Percentiles rank a stretch among this genome's conserved stretches.
Evolutionary conservation across 2,329 filamentous ascomycete genomes (phyloP).

Genomic region (Emergomyces orientalis): DNA sequence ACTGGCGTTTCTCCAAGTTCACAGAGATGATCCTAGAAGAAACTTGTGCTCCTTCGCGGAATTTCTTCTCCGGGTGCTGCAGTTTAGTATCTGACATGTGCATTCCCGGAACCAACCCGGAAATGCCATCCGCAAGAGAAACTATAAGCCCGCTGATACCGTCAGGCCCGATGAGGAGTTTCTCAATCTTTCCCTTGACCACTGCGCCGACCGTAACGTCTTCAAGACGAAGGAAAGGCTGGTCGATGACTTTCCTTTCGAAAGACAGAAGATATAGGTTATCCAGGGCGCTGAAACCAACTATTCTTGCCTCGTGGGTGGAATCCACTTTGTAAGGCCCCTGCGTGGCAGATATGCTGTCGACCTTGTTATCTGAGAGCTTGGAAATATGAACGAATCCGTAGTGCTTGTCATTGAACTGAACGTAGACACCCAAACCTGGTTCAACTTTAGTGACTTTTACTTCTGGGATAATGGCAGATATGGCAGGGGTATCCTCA

Average conservation of each 20-base stretch:
- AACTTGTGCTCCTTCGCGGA: slow-evolving; percentile 73
- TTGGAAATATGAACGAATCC: slow-evolving; percentile 93
- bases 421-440: slow-evolving; percentile 71
- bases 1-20: slow-evolving; percentile 62
- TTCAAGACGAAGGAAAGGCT: slow-evolving; percentile 82
- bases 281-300: slow-evolving; percentile 82
- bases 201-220: slow-evolving; percentile 75
- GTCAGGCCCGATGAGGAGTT: slow-evolving; percentile 66
- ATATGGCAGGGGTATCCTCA: slow-evolving; percentile 44
- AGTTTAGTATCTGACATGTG: slow-evolving; percentile 83
- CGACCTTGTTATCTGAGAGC: slow-evolving; percentile 81
- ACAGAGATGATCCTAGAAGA: slow-evolving; percentile 78
- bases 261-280: slow-evolving; percentile 78
- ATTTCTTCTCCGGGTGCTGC: slow-evolving; percentile 93
- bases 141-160: slow-evolving; percentile 75
- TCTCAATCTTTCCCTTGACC: slow-evolving; percentile 75
- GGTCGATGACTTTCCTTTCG: slow-evolving; percentile 70
- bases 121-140: slow-evolving; percentile 75
- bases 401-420: slow-evolving; percentile 54
- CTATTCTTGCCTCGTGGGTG: slow-evolving; percentile 67
- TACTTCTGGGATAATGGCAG: slow-evolving; percentile 66
- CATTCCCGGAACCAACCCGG: slow-evolving; percentile 75
- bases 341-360: slow-evolving; percentile 64
- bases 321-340: slow-evolving; percentile 72
- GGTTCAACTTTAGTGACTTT: slow-evolving; percentile 71